Conservation (phyloP, 805 yeast species). For the Candida coquimbonensis region DNA sequence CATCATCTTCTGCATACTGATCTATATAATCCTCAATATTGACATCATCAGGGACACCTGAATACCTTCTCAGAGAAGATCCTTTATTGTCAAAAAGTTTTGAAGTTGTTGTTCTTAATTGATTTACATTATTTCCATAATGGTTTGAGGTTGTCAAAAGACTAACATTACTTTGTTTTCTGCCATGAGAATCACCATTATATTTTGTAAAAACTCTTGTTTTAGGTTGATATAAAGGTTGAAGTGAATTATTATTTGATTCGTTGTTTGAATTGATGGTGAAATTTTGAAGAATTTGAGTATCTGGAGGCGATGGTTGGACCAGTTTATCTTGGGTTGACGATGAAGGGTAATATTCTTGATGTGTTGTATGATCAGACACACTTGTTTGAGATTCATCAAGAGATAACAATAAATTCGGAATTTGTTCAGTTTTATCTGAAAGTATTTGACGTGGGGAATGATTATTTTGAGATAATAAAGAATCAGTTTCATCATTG, state of each 20-base stretch:
- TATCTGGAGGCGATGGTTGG: background rate
- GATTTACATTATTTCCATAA: constrained; percentile 13
- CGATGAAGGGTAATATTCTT: background rate
- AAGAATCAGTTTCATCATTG: constrained; percentile 5
- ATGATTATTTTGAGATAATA: constrained; percentile 1
- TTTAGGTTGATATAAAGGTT: constrained; percentile 3
- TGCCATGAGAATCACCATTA: constrained; percentile 10
- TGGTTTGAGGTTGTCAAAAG: constrained; percentile 2
- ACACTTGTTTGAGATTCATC: constrained; percentile 6
- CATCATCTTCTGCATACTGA: constrained; percentile 32
- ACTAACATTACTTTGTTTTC: constrained; percentile 15
- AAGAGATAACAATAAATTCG: background rate
- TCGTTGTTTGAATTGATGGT: background rate
- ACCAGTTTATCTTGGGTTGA: background rate
- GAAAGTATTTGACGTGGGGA: background rate
- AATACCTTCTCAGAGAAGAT: constrained; percentile 63
- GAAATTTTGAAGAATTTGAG: background rate
- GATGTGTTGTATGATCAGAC: background rate
- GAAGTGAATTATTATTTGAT: background rate
- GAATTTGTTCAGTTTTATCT: background rate
- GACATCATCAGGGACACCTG: constrained; percentile 60
- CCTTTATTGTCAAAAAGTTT: constrained; percentile 69
- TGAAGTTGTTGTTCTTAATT: constrained; percentile 61
- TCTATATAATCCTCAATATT: constrained; percentile 37
- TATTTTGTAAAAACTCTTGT: constrained; percentile 16